Percentiles rank a stretch among this genome's conserved stretches.
These are phyloP conservation scores for Warburgia ugandensis DNA, from an alignment of 164 flowering plant genomes.

Conservation along the genomic window DNA sequence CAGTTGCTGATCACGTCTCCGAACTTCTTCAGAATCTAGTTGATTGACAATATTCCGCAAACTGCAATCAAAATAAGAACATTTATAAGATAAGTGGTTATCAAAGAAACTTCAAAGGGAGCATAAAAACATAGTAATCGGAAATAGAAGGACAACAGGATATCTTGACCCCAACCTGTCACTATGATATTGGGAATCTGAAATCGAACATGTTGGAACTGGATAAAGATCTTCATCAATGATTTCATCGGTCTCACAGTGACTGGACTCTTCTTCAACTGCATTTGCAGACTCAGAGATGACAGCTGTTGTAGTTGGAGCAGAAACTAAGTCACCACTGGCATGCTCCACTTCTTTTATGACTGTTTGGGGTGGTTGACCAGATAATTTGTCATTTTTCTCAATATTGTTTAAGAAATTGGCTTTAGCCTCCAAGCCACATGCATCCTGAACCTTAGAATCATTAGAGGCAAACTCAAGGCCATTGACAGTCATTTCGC, in stretches of 20 bases:
- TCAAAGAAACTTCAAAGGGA: neutral
- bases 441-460: constrained; percentile 9
- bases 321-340: constrained; percentile 4
- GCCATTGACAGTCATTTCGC: constrained; percentile 16
- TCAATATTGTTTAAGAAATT: constrained; percentile 11
- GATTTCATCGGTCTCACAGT: constrained; percentile 10
- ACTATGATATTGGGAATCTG: constrained; percentile 11
- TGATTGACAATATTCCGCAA: constrained; percentile 8
- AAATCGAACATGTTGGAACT: constrained; percentile 6
- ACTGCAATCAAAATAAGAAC: constrained; percentile 9
- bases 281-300: constrained; percentile 12
- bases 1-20: constrained; percentile 10
- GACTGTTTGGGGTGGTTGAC: constrained; percentile 16
- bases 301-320: neutral
- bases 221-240: constrained; percentile 9
- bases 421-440: constrained; percentile 12
- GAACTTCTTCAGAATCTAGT: constrained; percentile 16
- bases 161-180: constrained; percentile 19
- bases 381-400: constrained; percentile 8
- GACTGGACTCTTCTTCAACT: constrained; percentile 6
- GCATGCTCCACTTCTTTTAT: constrained; percentile 11
- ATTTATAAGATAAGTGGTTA: constrained; percentile 2
- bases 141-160: neutral
- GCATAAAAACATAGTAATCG: neutral
- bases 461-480: constrained; percentile 7